These are phyloP conservation scores for Candida sphagnicola DNA, from an alignment of 805 yeast species.

Conservation along the genomic window DNA sequence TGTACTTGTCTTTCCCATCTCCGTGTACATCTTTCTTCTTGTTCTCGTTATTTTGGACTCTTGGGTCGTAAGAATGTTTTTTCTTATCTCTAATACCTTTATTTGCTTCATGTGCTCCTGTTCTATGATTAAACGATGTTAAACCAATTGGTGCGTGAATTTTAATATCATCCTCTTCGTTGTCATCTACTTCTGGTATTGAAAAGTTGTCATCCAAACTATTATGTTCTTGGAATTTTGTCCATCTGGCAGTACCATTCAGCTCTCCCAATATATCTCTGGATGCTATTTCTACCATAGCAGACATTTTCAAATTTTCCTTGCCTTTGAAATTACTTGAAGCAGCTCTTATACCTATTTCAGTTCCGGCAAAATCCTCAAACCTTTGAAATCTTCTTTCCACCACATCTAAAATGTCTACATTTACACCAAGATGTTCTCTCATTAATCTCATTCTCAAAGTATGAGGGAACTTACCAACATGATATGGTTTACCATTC, in stretches of 20 bases:
- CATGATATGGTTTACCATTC: conserved; percentile 80
- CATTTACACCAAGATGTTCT: conserved; percentile 93
- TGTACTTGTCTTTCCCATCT: conserved; percentile 63
- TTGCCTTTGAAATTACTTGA: conserved; percentile 36
- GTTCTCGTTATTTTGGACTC: conserved; percentile 62
- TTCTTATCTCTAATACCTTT: conserved; percentile 81
- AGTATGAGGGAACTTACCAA: conserved; percentile 85
- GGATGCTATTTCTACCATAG: conserved; percentile 73
- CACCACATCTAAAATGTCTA: conserved; percentile 76
- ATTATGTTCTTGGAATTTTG: conserved; percentile 20
- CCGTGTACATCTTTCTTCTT: conserved; percentile 79
- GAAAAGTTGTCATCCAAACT: conserved; percentile 12
- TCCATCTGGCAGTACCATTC: conserved; percentile 49
- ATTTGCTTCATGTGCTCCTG: conserved; percentile 73
- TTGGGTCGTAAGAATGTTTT: conserved; percentile 73
- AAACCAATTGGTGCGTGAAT: conserved; percentile 33
- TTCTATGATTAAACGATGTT: conserved; percentile 79
- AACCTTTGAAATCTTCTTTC: conserved; percentile 63
- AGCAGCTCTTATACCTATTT: conserved; percentile 41
- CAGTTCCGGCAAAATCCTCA: conserved; percentile 41
- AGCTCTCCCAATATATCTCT: conserved; percentile 56
- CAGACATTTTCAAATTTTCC: conserved; percentile 43
- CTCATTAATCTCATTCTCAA: conserved; percentile 90
- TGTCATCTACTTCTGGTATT: conserved; percentile 22
- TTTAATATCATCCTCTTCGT: conserved; percentile 19